Evolutionary conservation across 768 basidiomycete species (phyloP), one percentile per base, ranked within the genome.

Genomic region (Gyrodon lividus): DNA sequence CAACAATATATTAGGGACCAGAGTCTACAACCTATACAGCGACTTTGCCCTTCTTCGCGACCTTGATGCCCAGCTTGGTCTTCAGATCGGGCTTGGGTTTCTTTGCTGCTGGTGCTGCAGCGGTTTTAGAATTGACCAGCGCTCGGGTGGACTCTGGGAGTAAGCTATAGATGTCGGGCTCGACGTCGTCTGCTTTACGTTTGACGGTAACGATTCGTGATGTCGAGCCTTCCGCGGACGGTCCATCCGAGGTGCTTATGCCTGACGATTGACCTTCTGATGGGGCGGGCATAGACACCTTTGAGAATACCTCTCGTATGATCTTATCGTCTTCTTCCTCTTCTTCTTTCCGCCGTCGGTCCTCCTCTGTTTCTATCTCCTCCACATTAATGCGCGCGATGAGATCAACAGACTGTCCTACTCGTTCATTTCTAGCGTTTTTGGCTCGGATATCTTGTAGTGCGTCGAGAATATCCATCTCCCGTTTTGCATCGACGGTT

Each of bases 401-500:
- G 35, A 96, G 67, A 60, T 91, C 87, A 8, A 84, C 84, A 0
- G 81, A 72, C 38, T 90, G 81, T 14, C 89, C 93, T 19, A 92
- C 75, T 26, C 92, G 78, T 59, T 98, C 96, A 59, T 92, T 92
- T 50, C 94, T 80, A 2, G 92, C 87, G 66, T 94, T 94, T 47
- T 86, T 77, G 10, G 88, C 88, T 48, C 90, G 78, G 52, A 94
- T 92, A 55, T 98, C 95, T 66, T 97, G 93, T 51, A 99, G 75
- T 12, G 92, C 92, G 65, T 99, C 97, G 59, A 98, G 79, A 48
- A 96, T 88, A 63, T 98, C 97, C 97, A 99, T 99, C 73, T 98
- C 96, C 46, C 95, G 82, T 69, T 96, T 94, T 30, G 91, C 91
- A 72, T 96, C 92, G 39, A 84, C 76, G 30, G 92, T 94, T 46